These are phyloP conservation scores for Capronia americana DNA, from an alignment of 2,329 filamentous ascomycete genomes.

Conservation along the genomic window DNA sequence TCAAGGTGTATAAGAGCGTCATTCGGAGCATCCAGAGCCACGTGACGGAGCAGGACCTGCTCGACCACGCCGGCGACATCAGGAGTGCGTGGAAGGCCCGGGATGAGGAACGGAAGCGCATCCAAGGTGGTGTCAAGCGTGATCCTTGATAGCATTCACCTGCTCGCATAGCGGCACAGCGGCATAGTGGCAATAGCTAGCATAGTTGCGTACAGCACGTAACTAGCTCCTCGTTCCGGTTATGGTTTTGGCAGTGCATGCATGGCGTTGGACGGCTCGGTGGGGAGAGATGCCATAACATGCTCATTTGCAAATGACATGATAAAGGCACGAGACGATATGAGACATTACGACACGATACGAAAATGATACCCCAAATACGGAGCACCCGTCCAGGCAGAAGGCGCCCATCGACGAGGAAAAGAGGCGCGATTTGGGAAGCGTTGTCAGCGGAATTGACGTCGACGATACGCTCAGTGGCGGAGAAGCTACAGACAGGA, in stretches of 20 bases:
- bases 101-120: constrained; percentile 32
- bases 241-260: not conserved
- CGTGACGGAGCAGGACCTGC: constrained; percentile 81
- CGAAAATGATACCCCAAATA: not conserved
- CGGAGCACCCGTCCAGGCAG: no score
- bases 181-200: no score
- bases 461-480: no score
- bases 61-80: constrained; percentile 72
- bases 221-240: not conserved
- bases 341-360: not conserved
- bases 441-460: no score
- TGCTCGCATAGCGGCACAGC: no score
- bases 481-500: no score
- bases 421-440: no score
- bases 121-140: constrained; percentile 9
- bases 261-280: not conserved
- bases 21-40: constrained; percentile 87
- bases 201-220: not conserved
- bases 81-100: constrained; percentile 76
- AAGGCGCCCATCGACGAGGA: not conserved
- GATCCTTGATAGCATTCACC: not conserved
- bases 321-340: not conserved
- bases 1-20: constrained; percentile 81
- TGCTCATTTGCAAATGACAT: not conserved
- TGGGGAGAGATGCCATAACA: not conserved